A percentile compares a stretch with the other conserved stretches of the same genome.
These are phyloP conservation scores for Kalanchoe fedtschenkoi DNA, from an alignment of 164 flowering plant species.

Conservation along the genomic window DNA sequence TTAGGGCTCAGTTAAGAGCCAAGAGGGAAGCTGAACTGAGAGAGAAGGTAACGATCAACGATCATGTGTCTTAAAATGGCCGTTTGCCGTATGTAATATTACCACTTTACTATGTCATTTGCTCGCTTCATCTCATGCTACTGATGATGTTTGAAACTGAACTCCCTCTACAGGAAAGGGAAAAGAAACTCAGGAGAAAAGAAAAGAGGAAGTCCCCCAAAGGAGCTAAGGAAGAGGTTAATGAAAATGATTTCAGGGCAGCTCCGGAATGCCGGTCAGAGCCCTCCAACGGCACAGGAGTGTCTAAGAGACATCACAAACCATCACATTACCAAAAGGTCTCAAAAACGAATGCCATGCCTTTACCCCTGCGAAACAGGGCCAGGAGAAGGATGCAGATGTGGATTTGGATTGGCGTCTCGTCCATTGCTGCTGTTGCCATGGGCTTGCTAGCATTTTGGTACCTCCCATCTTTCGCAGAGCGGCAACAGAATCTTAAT, in stretches of 20 bases:
- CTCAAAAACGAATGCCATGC: constrained; percentile 39
- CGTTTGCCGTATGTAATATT: too few species aligned
- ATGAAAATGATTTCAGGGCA: constrained; percentile 23
- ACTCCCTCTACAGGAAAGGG: constrained; percentile 54
- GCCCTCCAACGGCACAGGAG: constrained; percentile 28
- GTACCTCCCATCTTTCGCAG: too few species aligned
- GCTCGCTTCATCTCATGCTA: too few species aligned
- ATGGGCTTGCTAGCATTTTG: too few species aligned
- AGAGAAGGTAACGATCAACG: constrained; percentile 89
- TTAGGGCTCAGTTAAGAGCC: constrained; percentile 55
- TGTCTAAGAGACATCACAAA: constrained; percentile 29
- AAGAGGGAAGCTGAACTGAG: constrained; percentile 73
- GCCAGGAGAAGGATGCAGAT: constrained; percentile 47
- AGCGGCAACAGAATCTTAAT: too few species aligned
- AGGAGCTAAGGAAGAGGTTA: constrained; percentile 13
- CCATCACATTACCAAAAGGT: constrained; percentile 21
- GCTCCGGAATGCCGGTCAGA: constrained; percentile 21
- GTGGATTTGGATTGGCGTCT: too few species aligned
- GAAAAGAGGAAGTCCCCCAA: constrained; percentile 39
- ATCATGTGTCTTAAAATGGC: too few species aligned
- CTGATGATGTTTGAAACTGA: background rate
- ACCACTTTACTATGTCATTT: too few species aligned
- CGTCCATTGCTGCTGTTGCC: too few species aligned
- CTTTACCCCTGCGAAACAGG: constrained; percentile 57
- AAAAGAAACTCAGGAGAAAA: constrained; percentile 57